Conservation (phyloP, 1,284 basidiomycete genomes). For the Ustanciosporium gigantosporum region DNA sequence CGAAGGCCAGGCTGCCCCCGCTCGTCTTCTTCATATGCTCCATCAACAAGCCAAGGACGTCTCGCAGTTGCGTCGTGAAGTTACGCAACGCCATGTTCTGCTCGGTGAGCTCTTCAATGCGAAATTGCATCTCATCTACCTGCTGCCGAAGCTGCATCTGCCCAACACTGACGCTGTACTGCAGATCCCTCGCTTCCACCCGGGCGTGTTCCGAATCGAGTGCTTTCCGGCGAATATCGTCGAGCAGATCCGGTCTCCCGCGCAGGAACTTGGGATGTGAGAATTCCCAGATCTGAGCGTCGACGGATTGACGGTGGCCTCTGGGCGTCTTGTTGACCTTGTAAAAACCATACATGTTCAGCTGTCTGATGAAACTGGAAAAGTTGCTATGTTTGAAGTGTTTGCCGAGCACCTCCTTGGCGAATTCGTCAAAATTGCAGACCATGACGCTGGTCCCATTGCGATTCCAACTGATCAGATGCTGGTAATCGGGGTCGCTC, state of each 20-base stretch:
- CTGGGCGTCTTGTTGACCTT: slow-evolving; percentile 72
- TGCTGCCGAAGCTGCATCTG: slow-evolving; percentile 52
- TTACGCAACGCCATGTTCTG: slow-evolving; percentile 43
- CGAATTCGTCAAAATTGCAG: slow-evolving; percentile 58
- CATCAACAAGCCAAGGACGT: slow-evolving; percentile 34
- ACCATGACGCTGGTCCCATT: slow-evolving; percentile 53
- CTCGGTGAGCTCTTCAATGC: slow-evolving; percentile 47
- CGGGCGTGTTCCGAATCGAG: slow-evolving; percentile 55
- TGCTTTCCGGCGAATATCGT: slow-evolving; percentile 82
- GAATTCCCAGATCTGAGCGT: slow-evolving; percentile 85
- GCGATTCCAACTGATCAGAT: slow-evolving; percentile 51
- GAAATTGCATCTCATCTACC: slow-evolving; percentile 50
- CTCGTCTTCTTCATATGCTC: slow-evolving; percentile 46
- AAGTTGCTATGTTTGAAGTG: slow-evolving; percentile 69
- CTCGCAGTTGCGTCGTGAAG: slow-evolving; percentile 33
- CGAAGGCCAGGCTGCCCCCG: slow-evolving; percentile 44
- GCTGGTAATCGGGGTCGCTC: slow-evolving; percentile 47
- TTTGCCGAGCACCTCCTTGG: slow-evolving; percentile 59
- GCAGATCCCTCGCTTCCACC: slow-evolving; percentile 47
- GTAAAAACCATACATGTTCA: slow-evolving; percentile 72
- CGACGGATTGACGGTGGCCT: slow-evolving; percentile 73
- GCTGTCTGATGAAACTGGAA: slow-evolving; percentile 82
- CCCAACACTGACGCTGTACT: slow-evolving; percentile 49
- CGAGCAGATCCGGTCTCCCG: slow-evolving; percentile 76
- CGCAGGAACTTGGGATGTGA: slow-evolving; percentile 82